Conservation (phyloP, 441 rosid genomes). For the Manihot esculenta region DNA sequence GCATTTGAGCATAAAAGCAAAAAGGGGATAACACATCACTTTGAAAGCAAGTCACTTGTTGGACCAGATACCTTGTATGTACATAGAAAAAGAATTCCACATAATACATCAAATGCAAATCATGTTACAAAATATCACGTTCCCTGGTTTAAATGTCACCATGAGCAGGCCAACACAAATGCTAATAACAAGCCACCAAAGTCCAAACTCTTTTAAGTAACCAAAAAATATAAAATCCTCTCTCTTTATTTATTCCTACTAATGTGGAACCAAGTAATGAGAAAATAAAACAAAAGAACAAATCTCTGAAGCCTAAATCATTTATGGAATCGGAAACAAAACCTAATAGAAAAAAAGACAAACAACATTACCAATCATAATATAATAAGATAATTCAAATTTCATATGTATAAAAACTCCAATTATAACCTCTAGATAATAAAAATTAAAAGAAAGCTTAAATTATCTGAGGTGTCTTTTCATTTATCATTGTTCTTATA, state of each 20-base stretch:
- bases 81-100: not conserved
- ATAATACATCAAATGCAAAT: not conserved
- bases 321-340: not conserved
- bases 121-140: no score
- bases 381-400: not conserved
- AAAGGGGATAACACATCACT: not conserved
- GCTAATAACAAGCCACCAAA: not conserved
- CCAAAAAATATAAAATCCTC: not conserved
- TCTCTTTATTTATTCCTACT: not conserved
- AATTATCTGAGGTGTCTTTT: not conserved
- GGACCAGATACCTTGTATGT: no score
- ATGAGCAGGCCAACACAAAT: not conserved
- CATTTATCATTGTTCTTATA: not conserved
- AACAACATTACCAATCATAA: no score
- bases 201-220: not conserved
- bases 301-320: not conserved
- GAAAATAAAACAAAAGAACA: not conserved
- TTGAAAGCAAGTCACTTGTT: no score
- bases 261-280: not conserved
- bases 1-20: not conserved
- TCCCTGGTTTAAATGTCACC: no score
- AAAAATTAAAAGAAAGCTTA: not conserved
- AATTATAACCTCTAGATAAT: not conserved
- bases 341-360: not conserved
- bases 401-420: not conserved